Evolutionary conservation across 176 grass and related monocot genomes (phyloP).

Genomic region (Carex kokanica): DNA sequence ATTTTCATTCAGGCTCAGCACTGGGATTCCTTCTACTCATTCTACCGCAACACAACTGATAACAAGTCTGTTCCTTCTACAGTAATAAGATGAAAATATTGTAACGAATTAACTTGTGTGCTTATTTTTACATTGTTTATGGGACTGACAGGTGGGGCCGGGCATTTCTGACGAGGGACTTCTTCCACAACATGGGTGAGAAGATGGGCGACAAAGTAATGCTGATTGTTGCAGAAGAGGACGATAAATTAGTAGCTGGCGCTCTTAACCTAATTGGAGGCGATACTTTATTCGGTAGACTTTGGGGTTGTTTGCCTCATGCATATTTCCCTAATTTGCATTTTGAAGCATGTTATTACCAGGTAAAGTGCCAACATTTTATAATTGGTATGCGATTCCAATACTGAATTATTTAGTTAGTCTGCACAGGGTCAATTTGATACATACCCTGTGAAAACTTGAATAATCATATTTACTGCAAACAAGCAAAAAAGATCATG

Average conservation of each 20-base stretch:
- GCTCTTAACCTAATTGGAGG: conserved; percentile 97
- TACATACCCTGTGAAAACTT: neutral
- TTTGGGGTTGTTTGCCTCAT: conserved; percentile 89
- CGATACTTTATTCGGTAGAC: conserved; percentile 76
- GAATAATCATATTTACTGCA: neutral
- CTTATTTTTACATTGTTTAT: conserved; percentile 19
- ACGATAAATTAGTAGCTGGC: conserved; percentile 59
- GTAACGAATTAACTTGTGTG: neutral
- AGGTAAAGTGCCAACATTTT: conserved; percentile 45
- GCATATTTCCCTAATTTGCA: conserved; percentile 91
- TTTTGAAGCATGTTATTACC: conserved; percentile 98
- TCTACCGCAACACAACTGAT: conserved; percentile 95
- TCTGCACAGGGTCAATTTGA: neutral
- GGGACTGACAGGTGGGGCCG: conserved; percentile 67
- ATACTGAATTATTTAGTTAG: neutral
- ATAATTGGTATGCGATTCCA: neutral
- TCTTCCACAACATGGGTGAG: conserved; percentile 84
- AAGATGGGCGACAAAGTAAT: conserved; percentile 76
- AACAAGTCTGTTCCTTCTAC: conserved; percentile 62
- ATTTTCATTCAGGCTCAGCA: conserved; percentile 59
- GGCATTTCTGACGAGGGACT: conserved; percentile 76
- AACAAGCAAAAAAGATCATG: neutral
- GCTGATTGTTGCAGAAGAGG: conserved; percentile 80
- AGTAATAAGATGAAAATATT: conserved; percentile 17
- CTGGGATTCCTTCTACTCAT: conserved; percentile 85